Conservation (phyloP, 2,329 filamentous ascomycete genomes). For the Ceratocystis harringtonii region DNA sequence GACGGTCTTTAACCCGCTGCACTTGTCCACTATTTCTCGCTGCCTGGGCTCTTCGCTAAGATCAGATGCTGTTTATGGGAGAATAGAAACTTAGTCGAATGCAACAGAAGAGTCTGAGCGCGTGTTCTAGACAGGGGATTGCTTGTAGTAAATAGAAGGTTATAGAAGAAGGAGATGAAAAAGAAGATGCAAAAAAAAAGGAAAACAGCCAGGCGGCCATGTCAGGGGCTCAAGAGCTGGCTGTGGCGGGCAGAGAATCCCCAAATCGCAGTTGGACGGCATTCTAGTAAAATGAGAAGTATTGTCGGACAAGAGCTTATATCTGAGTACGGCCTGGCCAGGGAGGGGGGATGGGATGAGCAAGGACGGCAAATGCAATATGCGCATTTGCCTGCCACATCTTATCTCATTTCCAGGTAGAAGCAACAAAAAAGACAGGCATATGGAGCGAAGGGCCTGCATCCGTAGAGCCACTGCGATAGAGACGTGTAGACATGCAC, state of each 20-base stretch:
- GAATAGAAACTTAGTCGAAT: background rate
- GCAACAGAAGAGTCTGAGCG: conserved; percentile 1
- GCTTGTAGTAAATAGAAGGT: background rate
- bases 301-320: too few species aligned
- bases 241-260: background rate
- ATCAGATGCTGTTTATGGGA: background rate
- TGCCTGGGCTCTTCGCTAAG: background rate
- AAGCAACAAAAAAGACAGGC: too few species aligned
- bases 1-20: background rate
- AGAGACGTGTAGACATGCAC: too few species aligned
- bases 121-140: background rate
- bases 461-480: too few species aligned
- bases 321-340: too few species aligned
- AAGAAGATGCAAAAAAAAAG: background rate
- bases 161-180: background rate
- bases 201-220: background rate
- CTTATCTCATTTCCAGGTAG: too few species aligned
- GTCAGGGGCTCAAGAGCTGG: background rate
- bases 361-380: too few species aligned
- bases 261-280: too few species aligned
- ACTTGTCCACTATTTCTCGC: background rate
- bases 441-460: too few species aligned
- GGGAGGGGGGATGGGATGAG: too few species aligned
- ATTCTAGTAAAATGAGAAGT: too few species aligned
- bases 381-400: too few species aligned